A percentile compares a stretch with the other conserved stretches of the same genome.
Conservation (phyloP, 1,284 basidiomycete species). For the Neolentinus lepideus region DNA sequence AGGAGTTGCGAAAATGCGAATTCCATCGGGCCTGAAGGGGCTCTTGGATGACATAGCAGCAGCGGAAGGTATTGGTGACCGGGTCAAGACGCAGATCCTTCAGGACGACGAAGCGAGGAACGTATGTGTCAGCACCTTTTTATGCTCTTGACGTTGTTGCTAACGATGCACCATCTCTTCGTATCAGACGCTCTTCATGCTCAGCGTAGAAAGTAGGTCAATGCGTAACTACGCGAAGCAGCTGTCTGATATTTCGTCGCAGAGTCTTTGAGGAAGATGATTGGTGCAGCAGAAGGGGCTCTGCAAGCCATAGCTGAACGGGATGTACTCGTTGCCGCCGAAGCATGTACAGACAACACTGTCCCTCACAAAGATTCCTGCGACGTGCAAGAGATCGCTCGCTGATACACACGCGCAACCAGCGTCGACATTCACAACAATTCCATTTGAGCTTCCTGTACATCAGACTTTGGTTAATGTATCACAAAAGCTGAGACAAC, state of each 20-base stretch:
- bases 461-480: too few species aligned
- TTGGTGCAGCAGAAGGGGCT: slow-evolving; percentile 34
- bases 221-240: slow-evolving; percentile 3
- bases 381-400: background rate
- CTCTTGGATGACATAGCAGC: slow-evolving; percentile 42
- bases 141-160: background rate
- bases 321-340: slow-evolving; percentile 14
- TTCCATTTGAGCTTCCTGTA: too few species aligned
- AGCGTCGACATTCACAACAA: too few species aligned
- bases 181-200: slow-evolving; percentile 37
- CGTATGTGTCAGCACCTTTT: slow-evolving; percentile 25
- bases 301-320: slow-evolving; percentile 31
- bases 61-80: slow-evolving; percentile 27
- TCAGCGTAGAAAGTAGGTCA: slow-evolving; percentile 46
- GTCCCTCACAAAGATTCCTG: background rate
- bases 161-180: background rate
- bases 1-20: slow-evolving; percentile 3
- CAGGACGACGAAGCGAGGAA: slow-evolving; percentile 40
- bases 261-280: slow-evolving; percentile 35
- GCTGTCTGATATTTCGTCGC: background rate
- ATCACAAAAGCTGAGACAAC: too few species aligned
- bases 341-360: background rate
- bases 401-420: background rate
- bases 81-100: slow-evolving; percentile 39
- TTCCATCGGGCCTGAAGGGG: slow-evolving; percentile 31